phyloP scores from a whole-genome alignment of 1,284 basidiomycete species.

The Malassezia cuniculi region DNA sequence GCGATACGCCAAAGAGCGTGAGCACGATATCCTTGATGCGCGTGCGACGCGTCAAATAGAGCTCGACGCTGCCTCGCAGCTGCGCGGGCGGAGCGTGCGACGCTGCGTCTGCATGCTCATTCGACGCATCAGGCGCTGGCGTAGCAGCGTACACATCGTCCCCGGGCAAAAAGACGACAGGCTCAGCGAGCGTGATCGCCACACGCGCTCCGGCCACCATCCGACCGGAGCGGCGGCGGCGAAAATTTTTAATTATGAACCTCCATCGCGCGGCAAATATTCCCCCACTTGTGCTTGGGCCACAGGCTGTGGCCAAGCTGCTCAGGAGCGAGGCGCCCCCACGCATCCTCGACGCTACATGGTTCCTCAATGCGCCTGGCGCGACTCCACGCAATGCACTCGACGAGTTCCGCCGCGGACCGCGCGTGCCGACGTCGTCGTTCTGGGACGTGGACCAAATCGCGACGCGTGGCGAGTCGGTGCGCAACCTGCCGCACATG shows the following conservation, averaged over 20 bases:
- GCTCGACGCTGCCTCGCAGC: constrained; percentile 71
- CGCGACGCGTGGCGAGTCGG: constrained; percentile 37
- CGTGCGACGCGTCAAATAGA: constrained; percentile 68
- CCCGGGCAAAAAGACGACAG: too few relatives aligned
- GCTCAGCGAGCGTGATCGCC: too few relatives aligned
- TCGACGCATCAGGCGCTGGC: too few relatives aligned
- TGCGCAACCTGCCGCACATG: constrained; percentile 66
- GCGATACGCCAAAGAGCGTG: constrained; percentile 58
- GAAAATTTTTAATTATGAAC: too few relatives aligned
- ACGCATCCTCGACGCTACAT: constrained; percentile 55
- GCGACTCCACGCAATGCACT: constrained; percentile 50
- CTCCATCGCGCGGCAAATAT: too few relatives aligned
- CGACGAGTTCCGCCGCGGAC: constrained; percentile 54
- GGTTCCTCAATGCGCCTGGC: constrained; percentile 63
- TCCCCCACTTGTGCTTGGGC: constrained; percentile 6
- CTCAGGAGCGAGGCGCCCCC: constrained; percentile 10
- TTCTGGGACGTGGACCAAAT: constrained; percentile 70
- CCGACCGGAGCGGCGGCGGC: too few relatives aligned
- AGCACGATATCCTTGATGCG: constrained; percentile 74
- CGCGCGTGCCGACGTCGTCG: constrained; percentile 60
- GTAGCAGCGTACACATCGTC: too few relatives aligned
- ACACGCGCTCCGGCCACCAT: too few relatives aligned
- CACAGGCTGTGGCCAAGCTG: constrained; percentile 11
- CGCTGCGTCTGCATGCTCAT: too few relatives aligned
- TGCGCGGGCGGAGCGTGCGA: constrained; percentile 61